phyloP scores from a whole-genome alignment of 108 stramenopile genomes.

The Pseudonitzschia multistriata region DNA sequence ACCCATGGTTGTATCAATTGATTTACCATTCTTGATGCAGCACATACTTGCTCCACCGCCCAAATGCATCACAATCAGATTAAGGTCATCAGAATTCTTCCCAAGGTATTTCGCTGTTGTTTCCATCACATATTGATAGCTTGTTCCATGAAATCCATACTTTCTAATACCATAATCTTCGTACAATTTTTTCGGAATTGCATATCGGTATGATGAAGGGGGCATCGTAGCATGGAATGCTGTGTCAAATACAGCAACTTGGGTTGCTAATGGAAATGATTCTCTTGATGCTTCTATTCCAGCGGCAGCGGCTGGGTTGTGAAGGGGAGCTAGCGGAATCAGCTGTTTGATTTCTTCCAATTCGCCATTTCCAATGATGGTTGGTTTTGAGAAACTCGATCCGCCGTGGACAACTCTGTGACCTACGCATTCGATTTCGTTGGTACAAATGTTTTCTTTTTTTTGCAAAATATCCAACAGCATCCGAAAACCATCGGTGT shows the following conservation, averaged over 20 bases:
- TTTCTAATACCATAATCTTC: slow-evolving; percentile 33
- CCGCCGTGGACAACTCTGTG: slow-evolving; percentile 63
- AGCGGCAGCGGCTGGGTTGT: slow-evolving; percentile 45
- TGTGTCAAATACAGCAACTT: slow-evolving; percentile 61
- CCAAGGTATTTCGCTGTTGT: slow-evolving; percentile 24
- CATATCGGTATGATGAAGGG: slow-evolving; percentile 37
- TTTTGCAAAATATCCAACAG: slow-evolving; percentile 2
- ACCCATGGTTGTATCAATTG: slow-evolving; percentile 57
- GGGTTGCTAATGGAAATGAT: slow-evolving; percentile 30
- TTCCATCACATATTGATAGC: slow-evolving; percentile 37
- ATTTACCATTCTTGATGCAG: slow-evolving; percentile 32
- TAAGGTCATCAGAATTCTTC: slow-evolving; percentile 13
- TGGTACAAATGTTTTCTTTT: not conserved
- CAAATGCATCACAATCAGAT: slow-evolving; percentile 47
- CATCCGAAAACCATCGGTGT: not conserved
- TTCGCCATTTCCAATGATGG: slow-evolving; percentile 12
- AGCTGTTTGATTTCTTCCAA: slow-evolving; percentile 25
- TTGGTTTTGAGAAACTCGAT: slow-evolving; percentile 20
- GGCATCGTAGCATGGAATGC: slow-evolving; percentile 52
- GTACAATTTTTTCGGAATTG: slow-evolving; percentile 40
- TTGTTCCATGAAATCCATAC: slow-evolving; percentile 65
- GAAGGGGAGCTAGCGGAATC: slow-evolving; percentile 42
- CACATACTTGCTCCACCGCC: slow-evolving; percentile 49
- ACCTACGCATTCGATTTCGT: slow-evolving; percentile 37
- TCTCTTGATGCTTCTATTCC: slow-evolving; percentile 31